Evolutionary conservation across 345 rosid genomes (phyloP).

Genomic region (Euphorbia peplus): DNA sequence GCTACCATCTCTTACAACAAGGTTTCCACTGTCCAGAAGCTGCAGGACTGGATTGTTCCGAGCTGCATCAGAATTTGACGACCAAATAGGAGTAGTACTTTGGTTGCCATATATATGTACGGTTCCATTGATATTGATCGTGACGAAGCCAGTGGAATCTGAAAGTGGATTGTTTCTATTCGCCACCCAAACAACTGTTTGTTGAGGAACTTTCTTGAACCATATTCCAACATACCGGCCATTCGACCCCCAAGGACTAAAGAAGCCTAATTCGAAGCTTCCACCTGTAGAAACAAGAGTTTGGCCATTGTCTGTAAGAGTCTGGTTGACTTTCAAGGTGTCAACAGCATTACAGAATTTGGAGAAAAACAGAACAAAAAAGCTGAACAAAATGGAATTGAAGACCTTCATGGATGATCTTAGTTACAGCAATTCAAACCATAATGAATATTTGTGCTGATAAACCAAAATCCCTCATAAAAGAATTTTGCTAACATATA

Average conservation of each 20-base stretch:
- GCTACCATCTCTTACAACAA: slow-evolving; percentile 15
- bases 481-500: background rate
- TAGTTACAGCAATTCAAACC: background rate
- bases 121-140: slow-evolving; percentile 7
- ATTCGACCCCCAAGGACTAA: slow-evolving; percentile 13
- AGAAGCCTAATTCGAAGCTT: slow-evolving; percentile 12
- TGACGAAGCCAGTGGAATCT: slow-evolving; percentile 20
- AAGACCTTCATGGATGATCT: slow-evolving; percentile 18
- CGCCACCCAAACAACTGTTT: slow-evolving; percentile 44
- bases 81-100: slow-evolving; percentile 30
- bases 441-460: background rate
- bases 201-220: slow-evolving; percentile 21
- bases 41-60: slow-evolving; percentile 13
- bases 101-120: slow-evolving; percentile 18
- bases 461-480: background rate
- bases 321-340: slow-evolving; percentile 6
- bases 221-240: slow-evolving; percentile 38
- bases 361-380: background rate
- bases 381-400: background rate
- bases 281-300: slow-evolving; percentile 8
- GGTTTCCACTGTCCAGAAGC: slow-evolving; percentile 29
- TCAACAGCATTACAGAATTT: slow-evolving; percentile 2
- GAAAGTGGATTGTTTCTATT: slow-evolving; percentile 39
- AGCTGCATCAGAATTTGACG: slow-evolving; percentile 25
- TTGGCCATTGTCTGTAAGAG: slow-evolving; percentile 8